Base-by-base conservation (phyloP, 2,329 filamentous ascomycete genomes). In the Dissoconium aciculare region DNA sequence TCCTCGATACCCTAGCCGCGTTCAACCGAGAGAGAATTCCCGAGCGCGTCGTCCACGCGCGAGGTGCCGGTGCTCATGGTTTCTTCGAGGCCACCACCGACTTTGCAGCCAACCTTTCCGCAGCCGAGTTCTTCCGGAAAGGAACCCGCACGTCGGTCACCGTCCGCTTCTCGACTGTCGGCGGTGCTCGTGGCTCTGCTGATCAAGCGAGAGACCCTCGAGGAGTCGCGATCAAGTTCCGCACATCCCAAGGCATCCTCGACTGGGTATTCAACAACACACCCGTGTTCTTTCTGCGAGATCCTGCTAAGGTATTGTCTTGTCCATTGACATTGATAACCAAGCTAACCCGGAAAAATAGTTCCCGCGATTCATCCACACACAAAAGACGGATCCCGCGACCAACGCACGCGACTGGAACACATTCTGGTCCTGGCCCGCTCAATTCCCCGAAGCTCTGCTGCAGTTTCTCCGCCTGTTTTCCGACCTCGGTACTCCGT, bases 131-230 rank as follows among this genome's bases (percentile, higher is more conserved):
- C 4, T 57, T 81, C 30, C 79, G 80, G 39, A 79, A 72, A 0
- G 70, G 68, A 0, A 67, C 73, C 15, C 67, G 66, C 25, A 83
- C 78, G 0, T 71, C 66, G 0, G 61, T 81, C 1, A 80, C 80
- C 42, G 49, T 79, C 13, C 73, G 80, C 0, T 84, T 87, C 52
- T 87, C 79, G 0, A 87, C 81, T 0, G 80, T 84, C 1, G 70
- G 80, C 14, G 79, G 87, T 59, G 77, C 82, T 3, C 69, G 79
- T 24, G 79, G 80, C 1, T 87, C 84, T 39, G 78, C 62, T 4
- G 62, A 65, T 33, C 49, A 57, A 32, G 61, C 56, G 6, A 52
- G 62, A 14, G 60, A 66, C 34, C 58, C 59, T 2, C 54, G 62
- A 32, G 62, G 62, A 1, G 64, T 65, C 25, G 60, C 62, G 5